These are phyloP conservation scores for Camptophora hylomeconis DNA, from an alignment of 2,329 filamentous ascomycete species.

Conservation along the genomic window DNA sequence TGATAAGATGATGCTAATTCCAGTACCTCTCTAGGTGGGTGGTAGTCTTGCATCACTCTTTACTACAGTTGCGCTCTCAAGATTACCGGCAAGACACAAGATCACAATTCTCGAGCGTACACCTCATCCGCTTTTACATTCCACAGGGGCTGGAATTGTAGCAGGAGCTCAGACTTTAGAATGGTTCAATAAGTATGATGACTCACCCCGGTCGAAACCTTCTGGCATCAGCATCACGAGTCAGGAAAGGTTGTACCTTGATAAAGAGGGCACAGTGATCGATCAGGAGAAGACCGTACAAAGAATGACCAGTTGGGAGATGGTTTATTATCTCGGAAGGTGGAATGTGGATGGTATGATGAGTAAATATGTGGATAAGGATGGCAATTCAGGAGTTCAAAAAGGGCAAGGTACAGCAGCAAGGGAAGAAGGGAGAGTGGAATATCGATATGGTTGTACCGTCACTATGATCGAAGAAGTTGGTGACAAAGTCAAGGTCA, in stretches of 20 bases:
- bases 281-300: constrained; percentile 20
- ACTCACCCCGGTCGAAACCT: constrained; percentile 21
- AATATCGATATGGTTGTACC: constrained; percentile 7
- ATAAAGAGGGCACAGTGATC: constrained; percentile 8
- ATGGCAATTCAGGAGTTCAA: too few species aligned
- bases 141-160: constrained; percentile 37
- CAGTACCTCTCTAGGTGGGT: too few species aligned
- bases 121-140: constrained; percentile 29
- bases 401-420: background rate
- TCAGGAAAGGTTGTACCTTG: constrained; percentile 6
- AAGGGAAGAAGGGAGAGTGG: constrained; percentile 4
- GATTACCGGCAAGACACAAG: constrained; percentile 29
- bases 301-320: constrained; percentile 37
- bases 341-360: constrained; percentile 30
- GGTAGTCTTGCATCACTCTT: constrained; percentile 30
- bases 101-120: constrained; percentile 34
- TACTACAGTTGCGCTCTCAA: constrained; percentile 21
- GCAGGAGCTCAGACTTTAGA: constrained; percentile 31
- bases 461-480: constrained; percentile 6
- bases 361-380: constrained; percentile 1
- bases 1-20: too few species aligned
- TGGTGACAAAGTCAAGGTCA: constrained; percentile 8
- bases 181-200: constrained; percentile 31
- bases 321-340: constrained; percentile 32
- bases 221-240: constrained; percentile 2